phyloP scores from a whole-genome alignment of 768 basidiomycete species.

The Pleurotus eryngii region DNA sequence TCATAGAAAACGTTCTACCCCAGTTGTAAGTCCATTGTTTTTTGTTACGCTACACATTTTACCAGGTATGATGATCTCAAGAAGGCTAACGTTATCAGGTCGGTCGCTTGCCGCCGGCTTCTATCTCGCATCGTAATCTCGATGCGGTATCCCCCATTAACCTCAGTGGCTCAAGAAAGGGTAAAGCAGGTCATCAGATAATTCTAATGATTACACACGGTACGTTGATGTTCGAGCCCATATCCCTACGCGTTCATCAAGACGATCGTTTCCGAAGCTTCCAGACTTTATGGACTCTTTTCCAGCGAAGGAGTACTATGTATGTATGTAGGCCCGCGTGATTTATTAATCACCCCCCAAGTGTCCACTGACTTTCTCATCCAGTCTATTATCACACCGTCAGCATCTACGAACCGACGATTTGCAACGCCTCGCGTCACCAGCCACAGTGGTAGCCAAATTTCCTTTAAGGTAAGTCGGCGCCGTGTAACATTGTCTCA shows the following conservation, averaged over 20 bases:
- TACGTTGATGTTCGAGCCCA: slow-evolving; percentile 3
- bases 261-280: neutral
- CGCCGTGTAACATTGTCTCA: neutral
- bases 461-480: neutral
- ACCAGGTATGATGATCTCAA: neutral
- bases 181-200: slow-evolving; percentile 3
- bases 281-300: too few species aligned
- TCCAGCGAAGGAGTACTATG: too few species aligned
- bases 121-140: slow-evolving; percentile 1
- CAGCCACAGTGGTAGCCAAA: neutral
- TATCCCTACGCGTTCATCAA: neutral
- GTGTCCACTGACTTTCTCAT: too few species aligned
- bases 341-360: too few species aligned
- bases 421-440: too few species aligned
- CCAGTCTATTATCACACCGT: too few species aligned
- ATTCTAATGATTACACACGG: slow-evolving; percentile 5
- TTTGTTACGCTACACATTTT: neutral
- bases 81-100: slow-evolving; percentile 7
- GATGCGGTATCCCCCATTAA: neutral
- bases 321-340: too few species aligned
- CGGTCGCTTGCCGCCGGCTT: slow-evolving; percentile 8
- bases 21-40: too few species aligned
- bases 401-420: too few species aligned
- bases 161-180: neutral
- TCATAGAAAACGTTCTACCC: too few species aligned